Conservation (phyloP, 2,329 filamentous ascomycete genomes). For the Coniochaeta ligniaria region DNA sequence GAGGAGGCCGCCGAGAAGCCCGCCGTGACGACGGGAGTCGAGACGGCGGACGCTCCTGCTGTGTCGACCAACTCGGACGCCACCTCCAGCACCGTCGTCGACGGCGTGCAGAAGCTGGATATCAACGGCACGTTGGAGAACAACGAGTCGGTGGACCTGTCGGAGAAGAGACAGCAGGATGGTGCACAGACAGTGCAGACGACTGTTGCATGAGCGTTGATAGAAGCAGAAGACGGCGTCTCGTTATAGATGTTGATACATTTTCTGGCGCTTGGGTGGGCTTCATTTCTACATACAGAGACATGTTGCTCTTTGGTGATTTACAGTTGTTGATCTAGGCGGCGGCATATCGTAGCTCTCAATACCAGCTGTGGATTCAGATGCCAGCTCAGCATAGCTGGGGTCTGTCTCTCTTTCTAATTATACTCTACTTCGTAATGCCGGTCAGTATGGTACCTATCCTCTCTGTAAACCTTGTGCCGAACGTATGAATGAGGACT, state of each 20-base stretch:
- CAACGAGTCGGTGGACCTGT: slow-evolving; percentile 8
- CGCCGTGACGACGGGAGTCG: slow-evolving; percentile 4
- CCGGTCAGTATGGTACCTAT: no score
- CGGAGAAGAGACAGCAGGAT: slow-evolving; percentile 11
- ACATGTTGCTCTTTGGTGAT: neutral
- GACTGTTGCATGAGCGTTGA: neutral
- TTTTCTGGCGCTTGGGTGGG: neutral
- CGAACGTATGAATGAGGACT: no score
- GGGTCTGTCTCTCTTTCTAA: no score
- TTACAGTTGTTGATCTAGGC: neutral
- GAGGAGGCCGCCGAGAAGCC: slow-evolving; percentile 5
- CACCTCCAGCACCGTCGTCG: slow-evolving; percentile 4
- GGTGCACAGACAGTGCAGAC: slow-evolving; percentile 7
- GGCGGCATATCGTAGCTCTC: neutral
- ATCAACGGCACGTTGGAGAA: slow-evolving; percentile 8
- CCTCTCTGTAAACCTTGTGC: no score
- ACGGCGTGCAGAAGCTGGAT: slow-evolving; percentile 13
- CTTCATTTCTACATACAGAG: neutral
- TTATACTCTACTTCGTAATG: no score
- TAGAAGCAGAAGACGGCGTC: neutral
- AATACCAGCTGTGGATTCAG: neutral
- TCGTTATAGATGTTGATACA: neutral
- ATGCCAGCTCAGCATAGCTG: no score
- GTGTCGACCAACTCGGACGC: slow-evolving; percentile 1
- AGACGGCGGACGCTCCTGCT: slow-evolving; percentile 3